These are phyloP conservation scores for Lactifluus rugatus DNA, from an alignment of 768 basidiomycete genomes.

Conservation along the genomic window DNA sequence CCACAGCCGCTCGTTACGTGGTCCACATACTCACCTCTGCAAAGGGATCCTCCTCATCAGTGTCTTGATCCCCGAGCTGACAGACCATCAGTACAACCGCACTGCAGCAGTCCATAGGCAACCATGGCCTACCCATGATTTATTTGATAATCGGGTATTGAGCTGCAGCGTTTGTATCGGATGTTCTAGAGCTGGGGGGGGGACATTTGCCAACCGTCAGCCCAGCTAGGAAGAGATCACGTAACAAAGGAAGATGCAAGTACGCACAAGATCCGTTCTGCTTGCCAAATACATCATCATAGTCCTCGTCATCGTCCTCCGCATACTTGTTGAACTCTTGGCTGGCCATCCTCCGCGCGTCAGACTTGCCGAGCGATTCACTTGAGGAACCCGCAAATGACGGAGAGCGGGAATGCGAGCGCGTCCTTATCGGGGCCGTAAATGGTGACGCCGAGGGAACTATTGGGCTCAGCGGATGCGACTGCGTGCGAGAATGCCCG, in stretches of 20 bases:
- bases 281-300: constrained; percentile 90
- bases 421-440: constrained; percentile 33
- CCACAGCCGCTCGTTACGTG: not conserved
- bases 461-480: constrained; percentile 45
- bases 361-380: constrained; percentile 59
- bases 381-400: constrained; percentile 30
- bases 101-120: not conserved
- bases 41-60: constrained; percentile 93
- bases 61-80: constrained; percentile 72
- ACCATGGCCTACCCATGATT: constrained; percentile 62
- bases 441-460: constrained; percentile 19
- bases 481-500: constrained; percentile 34
- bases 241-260: not conserved
- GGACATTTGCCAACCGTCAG: not conserved
- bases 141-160: constrained; percentile 77
- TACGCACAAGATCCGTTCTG: constrained; percentile 51
- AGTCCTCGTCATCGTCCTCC: constrained; percentile 85
- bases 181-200: constrained; percentile 40
- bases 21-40: constrained; percentile 52
- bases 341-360: constrained; percentile 44
- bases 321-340: constrained; percentile 79
- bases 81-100: constrained; percentile 4
- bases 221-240: not conserved
- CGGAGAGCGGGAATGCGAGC: constrained; percentile 17
- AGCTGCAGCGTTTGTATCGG: constrained; percentile 70